A percentile compares a stretch with the other conserved stretches of the same genome.
Evolutionary conservation across 1,284 basidiomycete genomes (phyloP).

Genomic region (Coniferiporia sulphurascens): DNA sequence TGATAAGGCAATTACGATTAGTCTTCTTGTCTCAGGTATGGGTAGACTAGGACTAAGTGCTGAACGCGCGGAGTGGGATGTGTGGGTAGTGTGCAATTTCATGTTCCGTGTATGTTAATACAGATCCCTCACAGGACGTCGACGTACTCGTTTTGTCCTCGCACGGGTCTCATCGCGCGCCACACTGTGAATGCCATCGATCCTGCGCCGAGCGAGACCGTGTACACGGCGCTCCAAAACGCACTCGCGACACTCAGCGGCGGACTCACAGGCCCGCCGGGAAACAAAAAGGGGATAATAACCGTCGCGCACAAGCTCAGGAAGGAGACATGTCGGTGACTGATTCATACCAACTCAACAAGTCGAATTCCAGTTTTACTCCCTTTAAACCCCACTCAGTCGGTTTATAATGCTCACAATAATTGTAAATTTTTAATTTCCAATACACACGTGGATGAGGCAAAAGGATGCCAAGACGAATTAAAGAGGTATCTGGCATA

Average conservation of each 20-base stretch:
- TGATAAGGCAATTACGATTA: conserved; percentile 52
- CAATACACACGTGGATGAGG: not conserved
- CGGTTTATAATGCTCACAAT: not conserved
- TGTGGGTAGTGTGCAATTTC: conserved; percentile 42
- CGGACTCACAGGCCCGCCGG: conserved; percentile 6
- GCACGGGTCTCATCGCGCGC: conserved; percentile 53
- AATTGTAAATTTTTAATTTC: not conserved
- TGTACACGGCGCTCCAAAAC: conserved; percentile 55
- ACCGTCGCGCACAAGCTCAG: conserved; percentile 5
- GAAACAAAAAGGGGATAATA: conserved; percentile 21
- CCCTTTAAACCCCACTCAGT: not conserved
- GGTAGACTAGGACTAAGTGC: conserved; percentile 39
- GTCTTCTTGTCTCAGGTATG: conserved; percentile 48
- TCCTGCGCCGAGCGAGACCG: conserved; percentile 65
- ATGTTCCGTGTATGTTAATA: not conserved
- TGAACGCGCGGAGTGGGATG: conserved; percentile 56
- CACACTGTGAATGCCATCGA: conserved; percentile 69
- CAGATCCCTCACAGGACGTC: conserved; percentile 43
- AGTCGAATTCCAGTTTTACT: not conserved
- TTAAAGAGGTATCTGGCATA: conserved; percentile 9
- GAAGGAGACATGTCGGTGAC: not conserved
- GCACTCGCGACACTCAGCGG: conserved; percentile 45
- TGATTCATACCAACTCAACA: not conserved
- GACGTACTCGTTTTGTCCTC: conserved; percentile 69
- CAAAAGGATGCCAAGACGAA: not conserved